Conservation (phyloP, 2,329 filamentous ascomycete genomes). For the Penicillium capsulatum region DNA sequence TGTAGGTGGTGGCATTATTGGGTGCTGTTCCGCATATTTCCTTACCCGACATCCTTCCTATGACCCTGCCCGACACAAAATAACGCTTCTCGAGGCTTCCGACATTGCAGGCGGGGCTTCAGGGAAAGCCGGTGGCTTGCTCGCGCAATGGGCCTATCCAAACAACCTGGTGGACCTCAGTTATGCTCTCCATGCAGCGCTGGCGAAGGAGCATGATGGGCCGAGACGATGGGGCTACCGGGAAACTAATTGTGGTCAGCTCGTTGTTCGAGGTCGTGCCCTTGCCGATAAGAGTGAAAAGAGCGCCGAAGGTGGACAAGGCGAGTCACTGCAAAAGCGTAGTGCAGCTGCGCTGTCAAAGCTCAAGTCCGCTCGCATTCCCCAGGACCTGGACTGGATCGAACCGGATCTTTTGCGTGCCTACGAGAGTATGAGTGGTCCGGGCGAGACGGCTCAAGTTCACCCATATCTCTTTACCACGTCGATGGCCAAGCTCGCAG, state of each 20-base stretch:
- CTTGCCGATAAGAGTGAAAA: slow-evolving; percentile 32
- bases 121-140: slow-evolving; percentile 86
- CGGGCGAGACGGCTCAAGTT: slow-evolving; percentile 81
- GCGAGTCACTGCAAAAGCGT: slow-evolving; percentile 55
- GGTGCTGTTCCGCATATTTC: slow-evolving; percentile 85
- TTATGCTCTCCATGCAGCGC: slow-evolving; percentile 74
- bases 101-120: slow-evolving; percentile 86
- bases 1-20: slow-evolving; percentile 85
- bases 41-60: slow-evolving; percentile 81
- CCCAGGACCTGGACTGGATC: slow-evolving; percentile 80
- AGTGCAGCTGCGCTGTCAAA: slow-evolving; percentile 49
- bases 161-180: slow-evolving; percentile 77
- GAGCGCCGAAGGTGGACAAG: slow-evolving; percentile 31
- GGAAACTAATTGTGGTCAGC: slow-evolving; percentile 66
- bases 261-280: slow-evolving; percentile 50
- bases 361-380: slow-evolving; percentile 59
- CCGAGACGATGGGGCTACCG: slow-evolving; percentile 82
- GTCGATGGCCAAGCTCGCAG: slow-evolving; percentile 71
- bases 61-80: slow-evolving; percentile 66
- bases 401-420: slow-evolving; percentile 59
- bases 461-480: slow-evolving; percentile 90
- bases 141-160: slow-evolving; percentile 91
- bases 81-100: slow-evolving; percentile 83
- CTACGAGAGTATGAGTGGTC: slow-evolving; percentile 81
- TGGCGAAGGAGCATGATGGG: slow-evolving; percentile 80